Base-by-base conservation (phyloP, 164 flowering plant genomes). In the Malania oleifera region DNA sequence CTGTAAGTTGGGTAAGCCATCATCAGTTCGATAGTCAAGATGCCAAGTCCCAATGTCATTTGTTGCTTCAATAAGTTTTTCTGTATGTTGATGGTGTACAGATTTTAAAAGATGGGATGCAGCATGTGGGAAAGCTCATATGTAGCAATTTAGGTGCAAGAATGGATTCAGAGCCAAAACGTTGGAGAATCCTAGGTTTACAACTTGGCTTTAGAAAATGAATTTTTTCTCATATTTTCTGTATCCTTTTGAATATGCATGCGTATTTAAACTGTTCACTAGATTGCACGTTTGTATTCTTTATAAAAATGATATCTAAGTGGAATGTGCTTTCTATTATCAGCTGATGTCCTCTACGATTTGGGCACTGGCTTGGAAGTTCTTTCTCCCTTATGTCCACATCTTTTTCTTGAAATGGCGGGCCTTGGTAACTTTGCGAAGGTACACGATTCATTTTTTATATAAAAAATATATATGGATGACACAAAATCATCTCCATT, bases 161-260 rank as follows among this genome's bases (percentile, higher is more conserved):
- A 76, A 93, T 93, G 99, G 99, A 93, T 67, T 93, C 99, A 1
- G 99, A 93, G 70, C 99, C 99, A 48, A 93, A 93, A 68, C 75
- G 83, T 37, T 93, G 97, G 99, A 85, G 99, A 70, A 81, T 88
- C 67, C 48, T 93, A 34, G 97, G 99, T 90, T 29, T 73, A 67
- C 57, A 22, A 52, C 57, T 49, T 60, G 41, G 3, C 23, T 52
- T 25, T 27, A 22, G 29, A 54, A 11, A 53, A 2, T 54, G 38
- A 3, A 2, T 35, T 22, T 52, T 28, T 65, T 46, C 27, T 20
- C 26, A 1, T 49, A 15, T 14, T 48, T 63, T 45, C 20, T 40
- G 5, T 22, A 25, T 63, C 37, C 34, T 15, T 48, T 44, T 20
- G 41, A 13, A 51, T 50, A 31, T 52, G 50, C 40, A 11, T n/a